phyloP scores from a whole-genome alignment of 2,329 filamentous ascomycete genomes.

The Pyrenochaeta sp. region DNA sequence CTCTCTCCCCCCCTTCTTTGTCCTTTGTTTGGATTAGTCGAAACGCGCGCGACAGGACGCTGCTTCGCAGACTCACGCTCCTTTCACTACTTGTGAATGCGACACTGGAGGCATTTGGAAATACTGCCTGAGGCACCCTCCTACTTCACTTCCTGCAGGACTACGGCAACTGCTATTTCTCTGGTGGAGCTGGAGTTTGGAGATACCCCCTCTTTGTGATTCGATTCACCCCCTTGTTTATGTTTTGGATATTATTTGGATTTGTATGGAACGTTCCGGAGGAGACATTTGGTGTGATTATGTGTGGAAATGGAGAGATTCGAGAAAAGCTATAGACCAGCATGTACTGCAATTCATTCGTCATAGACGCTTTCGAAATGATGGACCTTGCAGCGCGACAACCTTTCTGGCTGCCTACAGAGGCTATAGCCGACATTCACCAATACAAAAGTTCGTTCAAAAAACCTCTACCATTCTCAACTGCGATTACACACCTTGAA shows the following conservation, averaged over 20 bases:
- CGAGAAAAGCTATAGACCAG: slow-evolving; percentile 1
- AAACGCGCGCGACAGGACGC: slow-evolving; percentile 24
- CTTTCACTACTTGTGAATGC: not conserved
- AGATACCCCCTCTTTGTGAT: slow-evolving; percentile 45
- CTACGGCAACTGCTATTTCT: slow-evolving; percentile 30
- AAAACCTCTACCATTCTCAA: no score
- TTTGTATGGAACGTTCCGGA: not conserved
- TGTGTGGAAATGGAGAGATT: not conserved
- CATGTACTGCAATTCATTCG: not conserved
- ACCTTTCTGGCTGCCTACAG: not conserved
- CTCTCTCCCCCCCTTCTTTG: not conserved
- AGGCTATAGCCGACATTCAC: no score
- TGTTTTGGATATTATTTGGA: slow-evolving; percentile 9
- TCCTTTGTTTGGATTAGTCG: slow-evolving; percentile 5
- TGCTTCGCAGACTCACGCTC: slow-evolving; percentile 13
- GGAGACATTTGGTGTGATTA: slow-evolving; percentile 1
- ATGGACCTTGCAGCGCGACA: not conserved
- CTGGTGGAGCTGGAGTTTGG: slow-evolving; percentile 53
- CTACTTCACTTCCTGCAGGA: slow-evolving; percentile 14
- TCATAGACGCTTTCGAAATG: not conserved
- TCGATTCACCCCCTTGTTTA: slow-evolving; percentile 8
- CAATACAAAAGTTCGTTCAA: no score
- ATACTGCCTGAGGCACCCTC: slow-evolving; percentile 15
- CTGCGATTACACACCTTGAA: no score
- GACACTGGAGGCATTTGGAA: slow-evolving; percentile 12